Base-by-base conservation (phyloP, 1,284 basidiomycete species). In the Fomitopsis schrenkii region DNA sequence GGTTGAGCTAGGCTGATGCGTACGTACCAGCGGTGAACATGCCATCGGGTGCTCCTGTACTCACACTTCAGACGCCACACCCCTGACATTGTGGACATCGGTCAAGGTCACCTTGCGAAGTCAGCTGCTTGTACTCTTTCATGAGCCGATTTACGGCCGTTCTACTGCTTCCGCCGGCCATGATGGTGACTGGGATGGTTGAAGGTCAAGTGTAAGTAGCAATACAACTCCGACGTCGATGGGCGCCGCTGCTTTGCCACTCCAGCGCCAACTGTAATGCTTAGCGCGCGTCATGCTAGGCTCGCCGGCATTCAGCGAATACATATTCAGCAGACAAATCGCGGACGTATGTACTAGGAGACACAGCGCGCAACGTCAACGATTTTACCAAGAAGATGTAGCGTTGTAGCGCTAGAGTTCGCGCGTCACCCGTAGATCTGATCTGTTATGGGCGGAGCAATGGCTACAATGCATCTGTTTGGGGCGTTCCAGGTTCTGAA, bases 121-220 rank as follows among this genome's bases (percentile, higher is more conserved):
- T 94, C 68, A 97, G 84, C 68, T 95, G 93, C 72, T 88, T 91
- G 81, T 96, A 96, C 74, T 97, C 94, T 14, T 91, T 96, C 94
- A 96, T 95, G 61, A 96, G 80, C 55, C 94, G 81, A 57, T 89
- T 81, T 48, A 91, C 75, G 26, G 91, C 91, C 9, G 90, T 91
- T 44, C 87, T 76, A 65, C 75, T 86, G 57, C 52, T 53, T 30
- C 17, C 52, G 35, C 33, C n/a, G 52, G 52, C 35, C 35, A 38
- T 40, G 52, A 19, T 17, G 17, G 52, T 53, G 30, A 17, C n/a
- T 19, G 44, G 5, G 35, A 19, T 33, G 26, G 52, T 40, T 54
- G 52, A 15, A 54, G 19, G 36, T 54, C 52, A 33, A 50, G 48
- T 33, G 48, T 30, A n/a, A 50, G 48, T 50, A 12, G 12, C 28